Conservation (phyloP, 495 filamentous ascomycete genomes). For the Podospora tetraspora region DNA sequence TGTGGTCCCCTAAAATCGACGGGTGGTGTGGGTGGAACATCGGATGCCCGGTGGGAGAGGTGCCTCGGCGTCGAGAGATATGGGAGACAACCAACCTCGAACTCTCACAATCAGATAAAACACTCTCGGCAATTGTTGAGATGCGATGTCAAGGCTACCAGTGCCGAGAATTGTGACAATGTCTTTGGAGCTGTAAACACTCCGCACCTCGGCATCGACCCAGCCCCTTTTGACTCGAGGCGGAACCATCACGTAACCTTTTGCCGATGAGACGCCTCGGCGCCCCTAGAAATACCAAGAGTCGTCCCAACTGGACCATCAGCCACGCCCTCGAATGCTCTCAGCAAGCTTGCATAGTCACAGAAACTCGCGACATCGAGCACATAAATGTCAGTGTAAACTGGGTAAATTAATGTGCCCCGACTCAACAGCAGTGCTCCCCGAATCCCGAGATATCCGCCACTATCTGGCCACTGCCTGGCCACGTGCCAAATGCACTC, state of each 20-base stretch:
- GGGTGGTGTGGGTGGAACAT: background rate
- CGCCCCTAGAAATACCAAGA: constrained; percentile 3
- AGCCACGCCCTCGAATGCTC: background rate
- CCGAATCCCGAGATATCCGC: background rate
- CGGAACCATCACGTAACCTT: background rate
- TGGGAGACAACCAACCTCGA: background rate
- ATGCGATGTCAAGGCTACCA: background rate
- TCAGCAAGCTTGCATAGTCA: background rate
- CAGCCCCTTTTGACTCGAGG: background rate
- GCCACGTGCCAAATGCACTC: background rate
- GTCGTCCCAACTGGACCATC: background rate
- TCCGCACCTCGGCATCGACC: background rate
- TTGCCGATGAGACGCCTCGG: constrained; percentile 9
- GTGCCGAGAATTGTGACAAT: background rate
- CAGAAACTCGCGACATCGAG: background rate
- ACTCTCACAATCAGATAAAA: background rate
- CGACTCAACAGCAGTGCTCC: background rate
- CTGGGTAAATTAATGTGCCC: background rate
- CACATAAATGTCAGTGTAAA: background rate
- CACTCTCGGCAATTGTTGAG: background rate
- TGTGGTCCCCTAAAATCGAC: background rate
- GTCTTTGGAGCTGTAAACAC: background rate
- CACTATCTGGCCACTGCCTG: background rate
- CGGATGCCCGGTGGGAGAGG: background rate
- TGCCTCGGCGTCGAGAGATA: background rate